These are phyloP conservation scores for Cryomyces minteri DNA, from an alignment of 495 filamentous ascomycete genomes.

Conservation along the genomic window DNA sequence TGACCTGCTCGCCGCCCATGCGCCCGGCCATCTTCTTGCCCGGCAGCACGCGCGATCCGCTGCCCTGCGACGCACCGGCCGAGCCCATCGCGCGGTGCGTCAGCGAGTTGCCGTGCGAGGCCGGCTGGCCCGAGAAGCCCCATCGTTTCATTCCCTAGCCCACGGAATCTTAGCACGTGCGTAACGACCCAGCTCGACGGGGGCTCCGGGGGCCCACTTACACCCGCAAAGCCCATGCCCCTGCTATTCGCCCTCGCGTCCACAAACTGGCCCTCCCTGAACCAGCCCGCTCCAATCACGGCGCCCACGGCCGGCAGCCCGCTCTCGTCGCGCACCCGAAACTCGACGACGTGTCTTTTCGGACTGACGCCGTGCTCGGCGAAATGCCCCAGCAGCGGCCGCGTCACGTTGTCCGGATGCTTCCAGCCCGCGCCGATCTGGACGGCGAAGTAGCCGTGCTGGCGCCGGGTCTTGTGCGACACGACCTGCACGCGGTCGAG, in stretches of 20 bases:
- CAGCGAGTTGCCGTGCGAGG: slow-evolving; percentile 84
- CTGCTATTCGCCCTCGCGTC: slow-evolving; percentile 61
- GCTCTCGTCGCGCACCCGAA: slow-evolving; percentile 53
- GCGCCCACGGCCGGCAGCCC: slow-evolving; percentile 57
- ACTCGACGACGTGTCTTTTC: slow-evolving; percentile 69
- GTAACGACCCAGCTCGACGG: too few species aligned
- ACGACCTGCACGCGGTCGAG: slow-evolving; percentile 82
- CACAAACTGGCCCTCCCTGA: slow-evolving; percentile 75
- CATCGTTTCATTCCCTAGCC: slow-evolving; percentile 75
- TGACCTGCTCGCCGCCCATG: slow-evolving; percentile 78
- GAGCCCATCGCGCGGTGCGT: slow-evolving; percentile 84
- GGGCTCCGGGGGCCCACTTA: slow-evolving; percentile 4
- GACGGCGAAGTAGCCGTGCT: slow-evolving; percentile 82
- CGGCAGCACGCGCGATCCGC: slow-evolving; percentile 77
- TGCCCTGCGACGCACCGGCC: slow-evolving; percentile 68
- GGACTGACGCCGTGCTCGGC: slow-evolving; percentile 58
- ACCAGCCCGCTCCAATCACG: slow-evolving; percentile 64
- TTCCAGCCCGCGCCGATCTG: slow-evolving; percentile 75
- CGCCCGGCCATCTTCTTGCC: slow-evolving; percentile 96
- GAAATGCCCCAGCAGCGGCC: slow-evolving; percentile 72
- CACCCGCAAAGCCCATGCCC: slow-evolving; percentile 82
- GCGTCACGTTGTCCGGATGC: slow-evolving; percentile 51
- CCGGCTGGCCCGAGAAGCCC: slow-evolving; percentile 73
- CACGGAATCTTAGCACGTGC: too few species aligned
- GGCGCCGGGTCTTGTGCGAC: slow-evolving; percentile 57